phyloP scores from a whole-genome alignment of 352 stramenopile genomes.

The Aphanomyces astaci region DNA sequence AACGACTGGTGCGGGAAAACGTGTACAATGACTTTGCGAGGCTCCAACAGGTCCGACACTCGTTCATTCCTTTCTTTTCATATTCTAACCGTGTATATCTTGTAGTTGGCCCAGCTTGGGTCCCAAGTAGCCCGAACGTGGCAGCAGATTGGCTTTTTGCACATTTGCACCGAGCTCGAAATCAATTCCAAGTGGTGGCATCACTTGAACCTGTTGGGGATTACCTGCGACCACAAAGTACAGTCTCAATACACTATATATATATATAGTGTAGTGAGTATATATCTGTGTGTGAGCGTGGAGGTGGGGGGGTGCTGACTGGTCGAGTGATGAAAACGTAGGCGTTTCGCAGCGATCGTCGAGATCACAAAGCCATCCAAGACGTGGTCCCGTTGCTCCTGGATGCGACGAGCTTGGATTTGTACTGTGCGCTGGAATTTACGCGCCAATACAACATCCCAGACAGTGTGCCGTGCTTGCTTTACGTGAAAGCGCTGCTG shows the following conservation, averaged over 20 bases:
- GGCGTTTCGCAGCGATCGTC: constrained; percentile 57
- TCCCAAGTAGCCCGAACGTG: constrained; percentile 65
- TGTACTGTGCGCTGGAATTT: constrained; percentile 75
- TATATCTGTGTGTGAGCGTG: too few relatives aligned
- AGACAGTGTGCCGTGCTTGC: constrained; percentile 56
- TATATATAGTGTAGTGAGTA: too few relatives aligned
- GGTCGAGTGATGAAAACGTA: constrained; percentile 27
- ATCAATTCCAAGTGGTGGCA: constrained; percentile 79
- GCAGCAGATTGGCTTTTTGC: constrained; percentile 72
- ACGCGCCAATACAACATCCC: constrained; percentile 79
- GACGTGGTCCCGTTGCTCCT: constrained; percentile 53
- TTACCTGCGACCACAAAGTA: constrained; percentile 47
- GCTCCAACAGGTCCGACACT: constrained; percentile 36
- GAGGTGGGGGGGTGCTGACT: too few relatives aligned
- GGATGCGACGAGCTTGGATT: constrained; percentile 61
- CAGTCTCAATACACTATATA: too few relatives aligned
- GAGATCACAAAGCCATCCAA: constrained; percentile 63
- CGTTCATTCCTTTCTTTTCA: not conserved
- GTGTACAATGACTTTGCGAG: constrained; percentile 73
- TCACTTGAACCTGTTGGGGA: constrained; percentile 65
- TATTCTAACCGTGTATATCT: too few relatives aligned
- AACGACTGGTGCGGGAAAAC: constrained; percentile 73
- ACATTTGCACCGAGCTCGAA: constrained; percentile 74
- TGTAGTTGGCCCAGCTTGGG: constrained; percentile 55
- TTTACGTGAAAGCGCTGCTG: constrained; percentile 53